Base-by-base conservation (phyloP, 371 early-diverging fungal species). In the Mortierella sp. region DNA sequence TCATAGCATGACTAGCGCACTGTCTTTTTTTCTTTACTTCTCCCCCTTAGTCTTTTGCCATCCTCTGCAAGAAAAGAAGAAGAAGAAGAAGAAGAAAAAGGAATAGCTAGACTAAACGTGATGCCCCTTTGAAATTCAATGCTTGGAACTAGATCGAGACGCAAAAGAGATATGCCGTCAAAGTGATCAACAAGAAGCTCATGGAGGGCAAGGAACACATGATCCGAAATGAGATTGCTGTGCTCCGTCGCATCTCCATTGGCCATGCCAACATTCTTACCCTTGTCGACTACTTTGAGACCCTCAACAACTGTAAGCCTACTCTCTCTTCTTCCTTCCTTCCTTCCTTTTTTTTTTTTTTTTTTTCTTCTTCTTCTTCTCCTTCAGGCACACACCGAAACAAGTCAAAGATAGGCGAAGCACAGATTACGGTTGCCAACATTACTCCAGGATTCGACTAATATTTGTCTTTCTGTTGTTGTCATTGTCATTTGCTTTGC, bases 281-380 rank as follows among this genome's bases (percentile, higher is more conserved):
- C 15, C 84, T 97, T 37, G 85, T 88, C 30, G 97, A 97, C 72
- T 95, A 96, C 84, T 98, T 98, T 81, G 96, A 96, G 81, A 96
- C 98, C 0, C 80, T 91, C 30, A 90, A 95, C 83, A 96, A 95
- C 82, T 72, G 94, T 92, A 86, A 81, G 90, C 81, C 19, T 52
- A 46, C 46, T 11, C 46, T 46, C 9, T 16, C 26, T 55, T 19
- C 26, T 53, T 15, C 26, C 26, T 19, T 55, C 26, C 0, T 55
- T 55, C 26, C 21, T 16, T 19, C 21, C 12, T 14, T 1, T 19
- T 43, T 52, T 53, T 48, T 66, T 56, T 75, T 26, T 58, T 70
- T 56, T 28, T 55, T 30, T 60, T 28, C 60, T 64, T 46, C 57
- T 56, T 21, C 19, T 23, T 63, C 21, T 44, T n/a, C 45, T 15